phyloP scores from a whole-genome alignment of 1,284 basidiomycete genomes.

The Ustilago nuda region DNA sequence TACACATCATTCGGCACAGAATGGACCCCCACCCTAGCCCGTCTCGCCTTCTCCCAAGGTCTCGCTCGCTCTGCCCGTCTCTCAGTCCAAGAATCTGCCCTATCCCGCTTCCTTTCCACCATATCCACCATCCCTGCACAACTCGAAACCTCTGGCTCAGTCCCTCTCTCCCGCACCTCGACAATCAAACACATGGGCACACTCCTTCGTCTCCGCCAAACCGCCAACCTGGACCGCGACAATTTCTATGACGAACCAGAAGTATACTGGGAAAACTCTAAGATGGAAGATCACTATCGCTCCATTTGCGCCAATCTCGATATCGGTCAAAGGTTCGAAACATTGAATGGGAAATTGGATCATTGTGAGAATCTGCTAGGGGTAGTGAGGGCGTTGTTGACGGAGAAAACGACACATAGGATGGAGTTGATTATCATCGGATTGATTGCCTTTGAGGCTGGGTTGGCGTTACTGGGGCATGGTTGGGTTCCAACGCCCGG shows the following conservation, averaged over 20 bases:
- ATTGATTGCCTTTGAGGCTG: constrained; percentile 62
- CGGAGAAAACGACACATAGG: constrained; percentile 63
- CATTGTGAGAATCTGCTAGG: constrained; percentile 65
- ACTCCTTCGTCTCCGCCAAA: constrained; percentile 60
- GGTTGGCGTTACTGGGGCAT: constrained; percentile 56
- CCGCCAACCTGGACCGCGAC: constrained; percentile 61
- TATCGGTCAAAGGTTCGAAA: constrained; percentile 60
- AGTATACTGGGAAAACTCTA: constrained; percentile 66
- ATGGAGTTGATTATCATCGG: constrained; percentile 67
- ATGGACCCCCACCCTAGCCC: constrained; percentile 60
- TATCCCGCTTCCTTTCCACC: constrained; percentile 55
- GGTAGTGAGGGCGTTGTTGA: constrained; percentile 64
- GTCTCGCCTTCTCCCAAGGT: constrained; percentile 66
- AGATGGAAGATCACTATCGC: constrained; percentile 64
- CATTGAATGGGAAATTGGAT: constrained; percentile 66
- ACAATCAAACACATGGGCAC: constrained; percentile 67
- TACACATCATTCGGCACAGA: constrained; percentile 40
- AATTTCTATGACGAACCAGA: constrained; percentile 68
- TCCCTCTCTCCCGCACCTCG: constrained; percentile 61
- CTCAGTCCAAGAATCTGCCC: constrained; percentile 59
- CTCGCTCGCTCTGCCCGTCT: constrained; percentile 66
- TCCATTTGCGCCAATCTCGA: constrained; percentile 63
- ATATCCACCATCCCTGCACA: constrained; percentile 54
- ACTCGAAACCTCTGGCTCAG: constrained; percentile 56
- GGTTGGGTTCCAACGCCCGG: constrained; percentile 57